These are phyloP conservation scores for Helianthus tuberosus DNA, from an alignment of 129 eudicot species.

Conservation along the genomic window DNA sequence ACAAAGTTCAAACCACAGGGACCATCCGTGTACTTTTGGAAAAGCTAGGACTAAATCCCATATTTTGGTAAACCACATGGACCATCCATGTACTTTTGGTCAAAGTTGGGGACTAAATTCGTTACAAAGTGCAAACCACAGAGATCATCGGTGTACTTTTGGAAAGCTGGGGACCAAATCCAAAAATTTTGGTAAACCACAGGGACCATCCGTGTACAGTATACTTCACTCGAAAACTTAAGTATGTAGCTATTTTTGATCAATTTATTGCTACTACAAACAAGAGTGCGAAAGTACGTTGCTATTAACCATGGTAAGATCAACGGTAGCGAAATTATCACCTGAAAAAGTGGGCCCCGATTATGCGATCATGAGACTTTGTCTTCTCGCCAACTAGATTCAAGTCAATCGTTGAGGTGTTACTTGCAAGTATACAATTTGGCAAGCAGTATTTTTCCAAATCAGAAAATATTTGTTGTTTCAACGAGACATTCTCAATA, in stretches of 20 bases:
- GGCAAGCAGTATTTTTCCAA: constrained; percentile 72
- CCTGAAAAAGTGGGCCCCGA: constrained; percentile 99
- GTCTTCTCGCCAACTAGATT: constrained; percentile 75
- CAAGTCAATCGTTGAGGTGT: constrained; percentile 70
- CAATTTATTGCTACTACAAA: background rate
- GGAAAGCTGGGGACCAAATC: no score
- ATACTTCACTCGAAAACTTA: background rate
- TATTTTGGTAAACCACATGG: no score
- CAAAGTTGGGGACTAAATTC: no score
- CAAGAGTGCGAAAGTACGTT: background rate
- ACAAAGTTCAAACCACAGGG: no score
- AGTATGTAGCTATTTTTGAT: background rate
- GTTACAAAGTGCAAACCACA: no score
- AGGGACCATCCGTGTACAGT: no score
- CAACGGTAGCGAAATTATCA: constrained; percentile 24
- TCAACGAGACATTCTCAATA: constrained; percentile 65
- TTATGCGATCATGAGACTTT: constrained; percentile 63
- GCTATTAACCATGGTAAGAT: background rate
- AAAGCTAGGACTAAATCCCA: no score
- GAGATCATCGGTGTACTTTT: no score
- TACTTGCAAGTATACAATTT: constrained; percentile 78
- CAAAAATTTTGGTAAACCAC: no score
- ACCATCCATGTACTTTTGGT: no score
- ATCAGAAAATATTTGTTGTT: constrained; percentile 73
- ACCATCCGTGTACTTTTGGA: no score